Base-by-base conservation (phyloP, 306 rosid genomes). In the Vicia sativa region DNA sequence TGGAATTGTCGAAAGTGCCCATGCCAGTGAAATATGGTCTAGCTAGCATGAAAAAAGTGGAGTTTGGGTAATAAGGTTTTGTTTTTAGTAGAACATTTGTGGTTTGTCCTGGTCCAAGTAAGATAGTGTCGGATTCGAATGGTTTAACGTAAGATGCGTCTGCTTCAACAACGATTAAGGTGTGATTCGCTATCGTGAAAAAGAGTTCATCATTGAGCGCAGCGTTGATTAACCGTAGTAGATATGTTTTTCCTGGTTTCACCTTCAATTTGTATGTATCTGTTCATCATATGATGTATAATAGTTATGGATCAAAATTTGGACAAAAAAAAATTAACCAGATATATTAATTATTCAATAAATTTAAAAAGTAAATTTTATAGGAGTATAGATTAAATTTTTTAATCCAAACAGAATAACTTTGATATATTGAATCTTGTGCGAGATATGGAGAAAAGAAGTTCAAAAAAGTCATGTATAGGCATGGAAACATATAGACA, bases 181-280 rank as follows among this genome's bases (percentile, higher is more conserved):
- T 72, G 75, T 87, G 96, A 38, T 84, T 87, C n/a, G 95, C 96
- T 16, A 87, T 90, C 77, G 81, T 79, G 80, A 90, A 84, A 55
- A 90, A 86, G 44, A 90, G 81, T n/a, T 89, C 93, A 2, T 83
- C 89, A 73, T 89, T 89, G 83, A 89, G 81, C 66, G 96, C 92
- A 62, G 96, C 88, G 55, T 84, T 89, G 84, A 89, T 79, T 56
- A 89, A n/a, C 3, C 96, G 90, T 7, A 89, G 79, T 23, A 89
- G 85, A 62, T 89, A 89, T 15, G 84, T 84, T 67, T 86, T 89
- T 15, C 93, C 89, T 11, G 96, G 78, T 75, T 83, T 82, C 75
- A 87, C 96, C 62, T 74, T 87, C 31, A 90, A 65, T 78, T 14
- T 87, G 60, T 68, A 85, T 11, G 89, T 90, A 41, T 85, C 91